Conservation (phyloP, 2,329 filamentous ascomycete genomes). For the Myotisia sp. region DNA sequence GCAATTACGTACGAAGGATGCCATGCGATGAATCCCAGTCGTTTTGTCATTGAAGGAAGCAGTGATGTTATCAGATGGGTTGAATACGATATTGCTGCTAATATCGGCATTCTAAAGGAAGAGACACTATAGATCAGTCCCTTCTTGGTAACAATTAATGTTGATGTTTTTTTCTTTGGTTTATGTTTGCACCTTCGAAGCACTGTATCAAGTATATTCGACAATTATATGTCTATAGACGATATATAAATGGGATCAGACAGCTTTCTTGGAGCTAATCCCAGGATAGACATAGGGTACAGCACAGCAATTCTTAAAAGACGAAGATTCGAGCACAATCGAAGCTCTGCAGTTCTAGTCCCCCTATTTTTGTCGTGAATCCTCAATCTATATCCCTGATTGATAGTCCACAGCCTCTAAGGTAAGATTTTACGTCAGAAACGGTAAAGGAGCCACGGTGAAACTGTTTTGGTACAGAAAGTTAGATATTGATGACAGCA, state of each 20-base stretch:
- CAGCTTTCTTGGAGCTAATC: no score
- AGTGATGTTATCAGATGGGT: conserved; percentile 65
- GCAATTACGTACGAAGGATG: conserved; percentile 88
- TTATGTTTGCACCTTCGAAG: no score
- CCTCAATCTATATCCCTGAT: conserved; percentile 7
- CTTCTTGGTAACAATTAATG: no score
- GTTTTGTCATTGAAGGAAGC: conserved; percentile 54
- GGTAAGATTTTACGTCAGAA: conserved; percentile 75
- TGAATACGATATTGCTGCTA: conserved; percentile 56
- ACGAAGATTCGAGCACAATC: no score
- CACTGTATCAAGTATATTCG: no score
- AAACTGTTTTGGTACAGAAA: conserved; percentile 44
- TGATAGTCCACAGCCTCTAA: conserved; percentile 31
- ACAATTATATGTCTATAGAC: no score
- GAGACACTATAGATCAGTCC: no score
- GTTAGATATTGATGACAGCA: conserved; percentile 9
- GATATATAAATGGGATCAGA: no score
- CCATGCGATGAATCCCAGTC: conserved; percentile 85
- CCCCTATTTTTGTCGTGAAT: neutral
- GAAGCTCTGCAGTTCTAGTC: no score
- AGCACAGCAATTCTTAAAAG: no score
- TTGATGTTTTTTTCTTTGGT: no score
- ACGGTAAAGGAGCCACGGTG: conserved; percentile 93
- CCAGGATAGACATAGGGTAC: no score
- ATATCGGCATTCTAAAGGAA: conserved; percentile 1